A percentile compares a stretch with the other conserved stretches of the same genome.
These are phyloP conservation scores for Bipolaris sorokiniana DNA, from an alignment of 2,329 filamentous ascomycete species.

Conservation along the genomic window DNA sequence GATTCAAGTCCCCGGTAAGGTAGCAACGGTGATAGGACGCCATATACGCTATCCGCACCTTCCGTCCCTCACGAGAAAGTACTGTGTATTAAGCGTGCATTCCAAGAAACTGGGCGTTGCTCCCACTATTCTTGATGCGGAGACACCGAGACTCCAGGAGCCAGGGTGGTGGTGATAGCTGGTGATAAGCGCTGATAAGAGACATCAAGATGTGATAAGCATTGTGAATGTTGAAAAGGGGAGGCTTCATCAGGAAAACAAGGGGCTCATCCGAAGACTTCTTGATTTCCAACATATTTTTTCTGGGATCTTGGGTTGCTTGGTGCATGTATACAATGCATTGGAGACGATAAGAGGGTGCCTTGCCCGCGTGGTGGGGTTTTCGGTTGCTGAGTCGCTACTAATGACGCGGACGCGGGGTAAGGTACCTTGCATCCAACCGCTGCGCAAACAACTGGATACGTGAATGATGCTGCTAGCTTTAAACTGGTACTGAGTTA, in stretches of 20 bases:
- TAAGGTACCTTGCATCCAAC: background rate
- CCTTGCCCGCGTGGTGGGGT: too few relatives aligned
- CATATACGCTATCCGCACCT: background rate
- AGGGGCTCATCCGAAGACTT: background rate
- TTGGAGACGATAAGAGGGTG: too few relatives aligned
- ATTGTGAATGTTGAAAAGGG: background rate
- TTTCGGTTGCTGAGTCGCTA: background rate
- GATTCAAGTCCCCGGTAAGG: slow-evolving; percentile 1
- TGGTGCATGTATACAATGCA: too few relatives aligned
- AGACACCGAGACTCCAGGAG: slow-evolving; percentile 4
- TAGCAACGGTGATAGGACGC: slow-evolving; percentile 8
- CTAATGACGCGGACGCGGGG: background rate
- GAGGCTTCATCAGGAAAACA: background rate
- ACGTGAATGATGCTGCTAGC: background rate
- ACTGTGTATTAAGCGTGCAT: background rate
- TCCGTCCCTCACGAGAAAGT: slow-evolving; percentile 9
- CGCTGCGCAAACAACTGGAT: background rate
- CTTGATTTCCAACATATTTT: background rate
- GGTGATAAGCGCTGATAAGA: slow-evolving; percentile 19
- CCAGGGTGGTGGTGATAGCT: slow-evolving; percentile 7
- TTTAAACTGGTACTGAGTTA: background rate
- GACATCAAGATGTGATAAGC: slow-evolving; percentile 13
- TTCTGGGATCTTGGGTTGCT: too few relatives aligned
- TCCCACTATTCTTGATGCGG: background rate
- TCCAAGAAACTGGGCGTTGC: background rate